Evolutionary conservation across 2,329 filamentous ascomycete species (phyloP).

Genomic region (Arthrobotrys conoides): DNA sequence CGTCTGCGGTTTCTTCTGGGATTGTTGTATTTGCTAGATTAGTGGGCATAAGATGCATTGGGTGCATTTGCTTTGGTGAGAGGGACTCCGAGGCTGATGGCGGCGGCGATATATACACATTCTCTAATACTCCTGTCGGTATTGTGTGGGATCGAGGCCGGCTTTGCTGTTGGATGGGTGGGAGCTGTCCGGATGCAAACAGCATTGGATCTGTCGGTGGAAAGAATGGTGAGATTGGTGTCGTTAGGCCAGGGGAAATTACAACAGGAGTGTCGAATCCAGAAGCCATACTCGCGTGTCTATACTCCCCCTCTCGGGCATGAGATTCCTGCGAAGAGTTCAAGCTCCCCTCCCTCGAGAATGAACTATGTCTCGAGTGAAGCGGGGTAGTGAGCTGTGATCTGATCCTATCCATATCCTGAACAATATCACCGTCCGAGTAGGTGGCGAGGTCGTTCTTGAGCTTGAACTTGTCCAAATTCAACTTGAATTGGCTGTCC

Average conservation of each 20-base stretch:
- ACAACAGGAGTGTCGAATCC: slow-evolving; percentile 59
- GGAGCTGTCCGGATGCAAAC: slow-evolving; percentile 55
- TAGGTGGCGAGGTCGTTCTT: slow-evolving; percentile 77
- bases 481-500: slow-evolving; percentile 79
- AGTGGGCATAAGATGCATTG: slow-evolving; percentile 51
- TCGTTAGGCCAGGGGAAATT: slow-evolving; percentile 57
- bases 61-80: slow-evolving; percentile 61
- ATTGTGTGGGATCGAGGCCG: slow-evolving; percentile 59
- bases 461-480: slow-evolving; percentile 93
- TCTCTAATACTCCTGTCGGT: slow-evolving; percentile 54
- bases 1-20: slow-evolving; percentile 56
- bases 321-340: slow-evolving; percentile 58
- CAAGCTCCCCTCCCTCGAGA: slow-evolving; percentile 65
- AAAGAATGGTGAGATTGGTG: slow-evolving; percentile 59
- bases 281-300: slow-evolving; percentile 54
- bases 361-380: slow-evolving; percentile 67
- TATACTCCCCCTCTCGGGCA: slow-evolving; percentile 50
- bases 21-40: slow-evolving; percentile 60
- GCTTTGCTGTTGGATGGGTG: slow-evolving; percentile 56
- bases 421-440: slow-evolving; percentile 67
- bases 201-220: slow-evolving; percentile 54
- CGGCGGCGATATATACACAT: slow-evolving; percentile 58
- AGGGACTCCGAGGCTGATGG: slow-evolving; percentile 60
- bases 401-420: slow-evolving; percentile 71
- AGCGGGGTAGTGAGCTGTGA: slow-evolving; percentile 68